Evolutionary conservation across 495 filamentous ascomycete species (phyloP), one percentile per base, ranked within the genome.

Genomic region (Penicillium lividum): DNA sequence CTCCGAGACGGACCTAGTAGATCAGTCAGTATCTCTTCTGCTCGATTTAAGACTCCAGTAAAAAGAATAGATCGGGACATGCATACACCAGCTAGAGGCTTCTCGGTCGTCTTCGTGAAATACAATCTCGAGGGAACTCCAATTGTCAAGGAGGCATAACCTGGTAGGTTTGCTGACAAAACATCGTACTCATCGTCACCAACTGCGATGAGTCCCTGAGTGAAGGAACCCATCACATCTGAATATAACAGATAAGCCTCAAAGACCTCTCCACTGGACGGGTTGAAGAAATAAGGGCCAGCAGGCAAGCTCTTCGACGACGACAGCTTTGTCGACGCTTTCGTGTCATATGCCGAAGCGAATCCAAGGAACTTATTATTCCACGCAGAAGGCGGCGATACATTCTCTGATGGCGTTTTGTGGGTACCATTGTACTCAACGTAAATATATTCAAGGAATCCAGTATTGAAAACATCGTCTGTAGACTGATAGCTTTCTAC

Each of bases 271-370:
- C 76, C 76, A 7, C 74, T 76, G 1, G 60, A 48, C 1, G 66
- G 52, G 13, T 77, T 72, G 11, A 78, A 54, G 60, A 83, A 80
- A 62, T 82, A 82, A 0, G 80, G 81, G 0, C 81, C 81, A 0
- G 66, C 62, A 0, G 78, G 75, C 15, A 82, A 18, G 22, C 28
- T 34, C 48, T 34, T 51, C 27, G 29, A 51, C 4, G 30, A 28
- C 15, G 48, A 13, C 1, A 40, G 38, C 38, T 40, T 47, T 18
- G 2, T 29, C 3, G 44, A 28, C 44, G 27, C 10, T 22, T 40
- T 40, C 10, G 38, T 16, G n/a, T 40, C 38, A 40, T 40, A 40
- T 16, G 38, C 38, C 4, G 38, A 40, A 15, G 38, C 38, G 5
- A 40, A 40, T 40, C 38, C 38, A 40, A 40, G 38, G 13, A 16